phyloP scores from a whole-genome alignment of 2,329 filamentous ascomycete species.

The Aureobasidium sp. region DNA sequence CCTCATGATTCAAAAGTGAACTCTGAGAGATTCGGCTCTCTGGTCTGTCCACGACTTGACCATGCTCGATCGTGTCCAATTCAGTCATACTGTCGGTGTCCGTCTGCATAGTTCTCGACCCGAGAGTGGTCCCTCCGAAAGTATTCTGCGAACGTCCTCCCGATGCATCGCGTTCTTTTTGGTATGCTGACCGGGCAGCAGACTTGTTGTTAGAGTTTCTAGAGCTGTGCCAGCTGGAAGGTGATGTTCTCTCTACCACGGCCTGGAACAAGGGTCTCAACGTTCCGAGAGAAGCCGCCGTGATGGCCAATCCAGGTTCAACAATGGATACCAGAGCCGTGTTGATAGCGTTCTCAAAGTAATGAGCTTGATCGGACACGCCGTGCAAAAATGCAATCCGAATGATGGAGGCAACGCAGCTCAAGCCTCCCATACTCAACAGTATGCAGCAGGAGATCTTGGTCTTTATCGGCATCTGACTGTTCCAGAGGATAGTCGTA shows the following conservation, averaged over 20 bases:
- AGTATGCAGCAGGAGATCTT: slow-evolving; percentile 11
- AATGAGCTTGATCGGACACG: not conserved
- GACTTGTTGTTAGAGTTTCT: not conserved
- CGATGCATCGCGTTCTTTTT: slow-evolving; percentile 8
- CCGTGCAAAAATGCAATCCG: slow-evolving; percentile 8
- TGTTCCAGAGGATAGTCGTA: slow-evolving; percentile 2
- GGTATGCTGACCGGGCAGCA: slow-evolving; percentile 1
- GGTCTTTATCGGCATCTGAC: slow-evolving; percentile 4
- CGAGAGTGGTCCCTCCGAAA: not conserved
- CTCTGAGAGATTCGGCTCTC: not conserved
- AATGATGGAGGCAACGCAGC: slow-evolving; percentile 11
- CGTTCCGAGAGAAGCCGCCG: slow-evolving; percentile 17
- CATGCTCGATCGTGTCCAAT: not conserved
- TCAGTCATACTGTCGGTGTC: not conserved
- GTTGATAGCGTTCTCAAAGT: slow-evolving; percentile 8
- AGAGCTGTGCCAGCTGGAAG: not conserved
- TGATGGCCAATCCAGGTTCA: slow-evolving; percentile 18
- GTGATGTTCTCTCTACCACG: not conserved
- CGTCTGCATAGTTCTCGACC: not conserved
- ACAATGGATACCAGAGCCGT: slow-evolving; percentile 13
- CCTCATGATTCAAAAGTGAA: not conserved
- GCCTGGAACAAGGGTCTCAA: slow-evolving; percentile 18
- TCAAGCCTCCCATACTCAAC: slow-evolving; percentile 6
- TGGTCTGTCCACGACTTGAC: not conserved
- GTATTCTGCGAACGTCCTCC: not conserved